Evolutionary conservation across 2,329 filamentous ascomycete species (phyloP).

Genomic region (Fusarium sp.): DNA sequence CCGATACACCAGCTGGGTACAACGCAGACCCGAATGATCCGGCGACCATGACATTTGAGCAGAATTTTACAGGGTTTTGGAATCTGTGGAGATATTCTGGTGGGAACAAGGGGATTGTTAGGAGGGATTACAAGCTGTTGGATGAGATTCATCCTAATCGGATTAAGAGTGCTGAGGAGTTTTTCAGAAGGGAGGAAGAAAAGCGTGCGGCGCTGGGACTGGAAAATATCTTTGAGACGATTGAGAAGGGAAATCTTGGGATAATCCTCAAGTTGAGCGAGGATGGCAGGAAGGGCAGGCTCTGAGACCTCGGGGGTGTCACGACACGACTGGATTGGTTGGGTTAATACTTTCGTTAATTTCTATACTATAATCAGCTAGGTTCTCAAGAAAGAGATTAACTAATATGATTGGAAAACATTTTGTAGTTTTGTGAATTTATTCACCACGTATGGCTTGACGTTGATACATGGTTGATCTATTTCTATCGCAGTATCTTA

Average conservation of each 20-base stretch:
- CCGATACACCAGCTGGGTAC: background rate
- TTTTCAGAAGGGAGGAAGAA: slow-evolving; percentile 6
- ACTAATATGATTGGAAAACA: no score
- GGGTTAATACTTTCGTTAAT: no score
- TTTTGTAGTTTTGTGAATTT: no score
- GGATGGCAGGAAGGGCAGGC: background rate
- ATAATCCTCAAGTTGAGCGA: background rate
- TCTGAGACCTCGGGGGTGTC: no score
- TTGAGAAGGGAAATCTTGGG: accelerated
- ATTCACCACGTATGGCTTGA: no score
- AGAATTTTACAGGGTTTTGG: slow-evolving; percentile 30
- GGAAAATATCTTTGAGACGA: background rate
- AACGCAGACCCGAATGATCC: slow-evolving; percentile 9
- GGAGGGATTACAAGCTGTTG: slow-evolving; percentile 11
- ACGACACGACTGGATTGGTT: no score
- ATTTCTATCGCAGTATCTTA: no score
- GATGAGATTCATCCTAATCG: slow-evolving; percentile 25
- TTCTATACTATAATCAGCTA: no score
- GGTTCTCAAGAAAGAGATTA: no score
- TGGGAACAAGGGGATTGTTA: slow-evolving; percentile 1
- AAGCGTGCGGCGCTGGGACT: background rate
- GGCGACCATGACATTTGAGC: background rate
- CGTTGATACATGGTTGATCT: no score
- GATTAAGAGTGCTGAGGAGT: slow-evolving; percentile 16
- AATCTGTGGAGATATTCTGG: slow-evolving; percentile 16